These are phyloP conservation scores for Viridothelium virens DNA, from an alignment of 495 filamentous ascomycete species.

Conservation along the genomic window DNA sequence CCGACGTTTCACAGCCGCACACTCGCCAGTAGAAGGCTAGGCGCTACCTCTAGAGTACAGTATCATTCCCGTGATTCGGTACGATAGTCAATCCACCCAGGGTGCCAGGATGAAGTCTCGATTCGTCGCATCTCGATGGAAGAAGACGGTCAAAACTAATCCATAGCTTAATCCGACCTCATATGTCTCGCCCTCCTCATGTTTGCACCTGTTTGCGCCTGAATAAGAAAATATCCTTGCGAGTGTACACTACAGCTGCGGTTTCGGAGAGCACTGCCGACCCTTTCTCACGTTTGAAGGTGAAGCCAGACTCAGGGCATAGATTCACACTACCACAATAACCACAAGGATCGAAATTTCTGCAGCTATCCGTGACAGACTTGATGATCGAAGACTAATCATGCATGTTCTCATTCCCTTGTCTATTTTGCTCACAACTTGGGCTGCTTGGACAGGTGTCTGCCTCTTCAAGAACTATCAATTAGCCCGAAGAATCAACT, in stretches of 20 bases:
- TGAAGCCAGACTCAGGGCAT: neutral
- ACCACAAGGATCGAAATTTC: neutral
- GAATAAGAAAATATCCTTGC: too few species aligned
- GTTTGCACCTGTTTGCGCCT: too few species aligned
- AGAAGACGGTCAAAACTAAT: too few species aligned
- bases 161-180: too few species aligned
- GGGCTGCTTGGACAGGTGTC: neutral
- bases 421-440: neutral
- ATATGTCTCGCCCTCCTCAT: too few species aligned
- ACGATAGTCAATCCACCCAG: too few species aligned
- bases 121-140: too few species aligned
- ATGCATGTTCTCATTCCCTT: constrained; percentile 3
- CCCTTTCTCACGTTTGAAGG: neutral
- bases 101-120: too few species aligned
- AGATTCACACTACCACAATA: neutral
- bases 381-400: neutral
- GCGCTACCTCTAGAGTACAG: too few species aligned
- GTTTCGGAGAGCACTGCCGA: neutral
- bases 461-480: neutral
- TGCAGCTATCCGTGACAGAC: neutral
- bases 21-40: neutral
- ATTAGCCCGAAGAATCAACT: neutral
- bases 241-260: too few species aligned
- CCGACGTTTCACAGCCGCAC: neutral
- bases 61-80: too few species aligned